Base-by-base conservation (phyloP, 495 filamentous ascomycete genomes). In the Aspergillus leporis region DNA sequence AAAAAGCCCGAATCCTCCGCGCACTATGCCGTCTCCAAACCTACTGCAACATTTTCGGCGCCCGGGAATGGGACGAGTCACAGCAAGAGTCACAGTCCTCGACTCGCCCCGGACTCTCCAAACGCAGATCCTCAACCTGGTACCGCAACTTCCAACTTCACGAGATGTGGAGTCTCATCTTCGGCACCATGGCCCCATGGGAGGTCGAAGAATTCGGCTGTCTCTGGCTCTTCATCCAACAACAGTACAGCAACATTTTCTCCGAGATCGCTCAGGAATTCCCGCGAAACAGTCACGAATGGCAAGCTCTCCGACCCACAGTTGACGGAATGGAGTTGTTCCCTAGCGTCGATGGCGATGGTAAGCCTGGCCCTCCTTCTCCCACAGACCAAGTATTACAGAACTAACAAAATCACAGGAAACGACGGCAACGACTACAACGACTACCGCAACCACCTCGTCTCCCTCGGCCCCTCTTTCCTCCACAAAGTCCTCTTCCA, bases 11-110 rank as follows among this genome's bases (percentile, higher is more conserved):
- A 2, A 48, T 64, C 22, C 50, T 64, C n/a, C 52, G 60, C 19
- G 58, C 61, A n/a, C 58, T 64, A n/a, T 64, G 58, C 36, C 61
- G 61, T 18, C 49, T 64, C 6, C 58, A 64, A 45, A 64, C 58
- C 12, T 60, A 60, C 41, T 60, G 51, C 54, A 60, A 64, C 49
- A 56, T 64, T 32, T 59, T 64, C 48, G 61, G 61, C 16, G 38
- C 48, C 12, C 52, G 57, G 21, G 61, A 64, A 38, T 64, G 51
- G 53, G n/a, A 40, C 12, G 56, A 56, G 4, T 5, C 7, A 12
- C 31, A 40, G 40, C 18, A 30, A 14, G 9, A 36, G 13, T 8
- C 34, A 36, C 34, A 10, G n/a, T 36, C 34, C 23, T 16, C 38
- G 4, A 14, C 40, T 12, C 25, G 21, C 22, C n/a, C n/a, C 18